Base-by-base conservation (phyloP, 305 asterid genomes). In the Rubia balearica region DNA sequence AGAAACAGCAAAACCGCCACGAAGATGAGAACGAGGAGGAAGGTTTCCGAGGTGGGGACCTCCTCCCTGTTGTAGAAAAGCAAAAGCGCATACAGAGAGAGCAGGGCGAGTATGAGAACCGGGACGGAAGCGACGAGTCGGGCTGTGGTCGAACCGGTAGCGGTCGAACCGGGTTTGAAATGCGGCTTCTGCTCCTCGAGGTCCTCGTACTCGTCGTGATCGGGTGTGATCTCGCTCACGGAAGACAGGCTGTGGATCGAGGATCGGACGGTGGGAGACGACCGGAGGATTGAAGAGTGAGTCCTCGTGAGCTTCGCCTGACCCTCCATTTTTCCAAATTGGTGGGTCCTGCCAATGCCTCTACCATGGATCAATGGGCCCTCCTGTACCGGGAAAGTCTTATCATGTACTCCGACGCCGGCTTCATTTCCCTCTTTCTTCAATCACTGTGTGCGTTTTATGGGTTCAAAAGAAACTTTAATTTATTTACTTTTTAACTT, bases 161-260 rank as follows among this genome's bases (percentile, higher is more conserved):
- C 83, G 1, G 72, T 72, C 2, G 71, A 72, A 43, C 75, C 83
- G 76, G 91, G 92, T 41, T 68, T 83, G 73, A 78, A 81, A 24
- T 93, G 98, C 3, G 88, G 96, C 86, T 93, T 93, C 80, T 90
- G 97, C 74, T 92, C 98, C 79, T 92, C 98, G 43, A 90, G 74
- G 75, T 83, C 87, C 36, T 46, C 73, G 51, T 73, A 76, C 5
- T 41, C 73, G 16, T 74, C 80, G 17, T 70, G 68, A 60, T 71
- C 78, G 49, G 80, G 64, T 16, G 73, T 46, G 55, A 78, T 76
- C 77, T 81, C 77, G 70, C 41, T 76, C 65, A 73, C 81, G 51
- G 81, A 80, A 51, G 84, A 71, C 27, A 79, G 70, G 73, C 85
- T 79, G 17, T 83, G 85, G 68, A 83, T 81, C 16, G 85, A 83